Conservation (phyloP, 306 rosid genomes). For the Vigna angularis region DNA sequence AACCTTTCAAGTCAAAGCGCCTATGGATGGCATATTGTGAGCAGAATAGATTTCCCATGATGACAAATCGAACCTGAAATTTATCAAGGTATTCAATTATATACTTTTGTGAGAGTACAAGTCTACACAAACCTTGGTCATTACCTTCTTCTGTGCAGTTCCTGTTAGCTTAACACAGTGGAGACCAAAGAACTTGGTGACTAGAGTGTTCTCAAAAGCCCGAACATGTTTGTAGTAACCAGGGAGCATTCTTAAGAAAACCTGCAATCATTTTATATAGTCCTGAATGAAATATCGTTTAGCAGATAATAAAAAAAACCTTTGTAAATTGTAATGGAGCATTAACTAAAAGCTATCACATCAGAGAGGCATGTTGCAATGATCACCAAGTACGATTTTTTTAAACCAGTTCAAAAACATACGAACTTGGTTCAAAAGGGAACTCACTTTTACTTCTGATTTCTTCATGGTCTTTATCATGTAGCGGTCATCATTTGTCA, state of each 20-base stretch:
- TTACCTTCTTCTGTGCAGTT: constrained; percentile 90
- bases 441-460: constrained; percentile 90
- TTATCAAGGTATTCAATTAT: constrained; percentile 36
- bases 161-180: constrained; percentile 94
- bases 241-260: constrained; percentile 90
- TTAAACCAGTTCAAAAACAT: constrained; percentile 27
- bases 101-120: constrained; percentile 1
- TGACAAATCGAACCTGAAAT: constrained; percentile 92
- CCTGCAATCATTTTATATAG: constrained; percentile 64
- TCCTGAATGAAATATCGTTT: constrained; percentile 46
- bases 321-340: background rate
- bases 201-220: constrained; percentile 86
- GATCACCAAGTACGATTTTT: background rate
- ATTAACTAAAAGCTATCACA: constrained; percentile 1
- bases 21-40: constrained; percentile 76
- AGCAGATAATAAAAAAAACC: constrained; percentile 24
- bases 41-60: constrained; percentile 98
- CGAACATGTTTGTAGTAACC: constrained; percentile 94
- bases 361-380: background rate
- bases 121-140: constrained; percentile 14
- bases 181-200: constrained; percentile 92
- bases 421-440: background rate
- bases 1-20: constrained; percentile 97
- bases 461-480: constrained; percentile 99
- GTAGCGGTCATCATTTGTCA: constrained; percentile 95